A percentile compares a stretch with the other conserved stretches of the same genome.
Conservation (phyloP, 257 asterid species). For the Asclepias syriaca region DNA sequence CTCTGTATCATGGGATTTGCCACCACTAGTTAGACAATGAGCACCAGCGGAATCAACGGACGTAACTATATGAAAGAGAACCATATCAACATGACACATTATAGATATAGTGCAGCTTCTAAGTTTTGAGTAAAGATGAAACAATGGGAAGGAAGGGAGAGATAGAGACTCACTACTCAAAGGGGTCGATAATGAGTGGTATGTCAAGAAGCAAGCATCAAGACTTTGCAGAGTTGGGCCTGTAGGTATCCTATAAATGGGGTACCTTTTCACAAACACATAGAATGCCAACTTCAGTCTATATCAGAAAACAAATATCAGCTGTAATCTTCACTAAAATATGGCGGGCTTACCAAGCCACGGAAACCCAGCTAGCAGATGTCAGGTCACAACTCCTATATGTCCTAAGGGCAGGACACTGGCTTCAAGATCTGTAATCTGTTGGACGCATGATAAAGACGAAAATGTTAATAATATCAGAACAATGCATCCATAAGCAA, state of each 20-base stretch:
- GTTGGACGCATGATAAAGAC: constrained; percentile 23
- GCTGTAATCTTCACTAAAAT: neutral
- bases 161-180: constrained; percentile 39
- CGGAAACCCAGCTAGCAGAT: constrained; percentile 83
- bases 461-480: neutral
- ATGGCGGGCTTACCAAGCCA: constrained; percentile 65
- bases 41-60: constrained; percentile 14
- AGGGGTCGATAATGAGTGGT: constrained; percentile 76
- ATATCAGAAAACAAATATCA: neutral
- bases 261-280: constrained; percentile 56
- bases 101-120: neutral
- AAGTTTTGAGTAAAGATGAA: neutral
- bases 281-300: neutral
- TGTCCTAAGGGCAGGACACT: constrained; percentile 58
- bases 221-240: constrained; percentile 90
- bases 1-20: constrained; percentile 27
- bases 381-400: constrained; percentile 79
- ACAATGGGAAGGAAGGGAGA: neutral
- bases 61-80: constrained; percentile 12
- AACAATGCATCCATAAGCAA: neutral
- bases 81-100: neutral
- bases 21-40: constrained; percentile 29
- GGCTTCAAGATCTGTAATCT: constrained; percentile 72
- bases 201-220: constrained; percentile 87
- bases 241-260: constrained; percentile 84